Evolutionary conservation across 1,284 basidiomycete genomes (phyloP), one percentile per base, ranked within the genome.

Genomic region (Spongispora temasekensis): DNA sequence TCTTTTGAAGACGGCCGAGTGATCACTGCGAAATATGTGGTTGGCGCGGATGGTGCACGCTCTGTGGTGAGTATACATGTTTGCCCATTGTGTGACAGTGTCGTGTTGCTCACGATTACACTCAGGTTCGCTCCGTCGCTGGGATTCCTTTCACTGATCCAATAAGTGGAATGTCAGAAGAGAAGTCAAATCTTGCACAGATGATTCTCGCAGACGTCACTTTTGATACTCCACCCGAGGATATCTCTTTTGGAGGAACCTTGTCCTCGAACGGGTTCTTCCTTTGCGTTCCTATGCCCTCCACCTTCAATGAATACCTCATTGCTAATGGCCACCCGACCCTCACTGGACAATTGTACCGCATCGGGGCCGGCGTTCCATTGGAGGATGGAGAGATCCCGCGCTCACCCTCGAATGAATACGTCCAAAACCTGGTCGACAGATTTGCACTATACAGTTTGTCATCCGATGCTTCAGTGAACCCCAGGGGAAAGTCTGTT

Each of bases 1-100:
- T 58, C 66, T 0, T 86, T 88, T 61, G 83, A 85, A 31, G 77
- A 79, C 35, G 84, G 83, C 1, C 75, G 77, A 55, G 69, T 75
- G 13, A 69, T 86, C 31, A 76, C 71, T 1, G 74, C 84, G 12
- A 76, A 74, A 28, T 84, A 83, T 64, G 78, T 86, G 2, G 66
- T 53, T 19, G 52, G 32, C 27, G 52, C 52, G 27, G 52, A 53
- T 53, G 52, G 52, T 27, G 52, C 34, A 19, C 76, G 71, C 56
- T 87, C 86, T 3, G 69, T 73, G 19, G 86, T 83, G 66, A 63
- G 83, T 40, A 27, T 5, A 37, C 15, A 15, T 27, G 5, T 9
- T 34, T n/a, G n/a, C n/a, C n/a, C n/a, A n/a, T n/a, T n/a, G n/a
- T n/a, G n/a, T n/a, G n/a, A n/a, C n/a, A n/a, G n/a, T n/a, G n/a